A percentile compares a stretch with the other conserved stretches of the same genome.
Evolutionary conservation across 2,329 filamentous ascomycete species (phyloP).

Genomic region (Graphiopsis chlorocephala): DNA sequence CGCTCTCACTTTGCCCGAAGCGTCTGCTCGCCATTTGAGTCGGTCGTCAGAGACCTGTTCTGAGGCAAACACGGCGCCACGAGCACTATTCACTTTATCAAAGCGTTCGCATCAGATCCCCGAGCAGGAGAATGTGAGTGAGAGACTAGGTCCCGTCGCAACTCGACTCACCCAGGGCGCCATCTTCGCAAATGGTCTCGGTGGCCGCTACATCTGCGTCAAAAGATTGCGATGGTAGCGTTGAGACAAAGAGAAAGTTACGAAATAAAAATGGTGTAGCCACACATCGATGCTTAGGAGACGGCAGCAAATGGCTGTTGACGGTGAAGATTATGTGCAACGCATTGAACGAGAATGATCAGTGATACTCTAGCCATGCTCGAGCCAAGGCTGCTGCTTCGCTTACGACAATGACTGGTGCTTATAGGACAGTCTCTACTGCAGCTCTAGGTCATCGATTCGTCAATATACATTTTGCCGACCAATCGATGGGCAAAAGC

Average conservation of each 20-base stretch:
- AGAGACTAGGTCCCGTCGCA: background rate
- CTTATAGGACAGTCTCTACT: background rate
- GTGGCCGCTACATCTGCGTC: background rate
- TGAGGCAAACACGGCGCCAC: background rate
- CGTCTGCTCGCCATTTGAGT: background rate
- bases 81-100: background rate
- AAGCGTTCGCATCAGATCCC: background rate
- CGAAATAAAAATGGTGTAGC: background rate
- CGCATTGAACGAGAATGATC: background rate
- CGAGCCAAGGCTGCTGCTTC: background rate
- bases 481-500: background rate
- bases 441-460: background rate
- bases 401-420: background rate
- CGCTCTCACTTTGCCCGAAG: background rate
- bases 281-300: background rate
- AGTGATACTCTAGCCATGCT: background rate
- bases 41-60: background rate
- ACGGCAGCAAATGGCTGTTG: background rate
- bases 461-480: background rate
- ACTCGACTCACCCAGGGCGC: background rate
- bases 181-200: background rate
- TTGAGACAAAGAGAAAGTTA: background rate
- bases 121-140: background rate
- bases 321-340: background rate
- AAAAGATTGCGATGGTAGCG: background rate